Base-by-base conservation (phyloP, 257 asterid species). In the Ballota nigra region DNA sequence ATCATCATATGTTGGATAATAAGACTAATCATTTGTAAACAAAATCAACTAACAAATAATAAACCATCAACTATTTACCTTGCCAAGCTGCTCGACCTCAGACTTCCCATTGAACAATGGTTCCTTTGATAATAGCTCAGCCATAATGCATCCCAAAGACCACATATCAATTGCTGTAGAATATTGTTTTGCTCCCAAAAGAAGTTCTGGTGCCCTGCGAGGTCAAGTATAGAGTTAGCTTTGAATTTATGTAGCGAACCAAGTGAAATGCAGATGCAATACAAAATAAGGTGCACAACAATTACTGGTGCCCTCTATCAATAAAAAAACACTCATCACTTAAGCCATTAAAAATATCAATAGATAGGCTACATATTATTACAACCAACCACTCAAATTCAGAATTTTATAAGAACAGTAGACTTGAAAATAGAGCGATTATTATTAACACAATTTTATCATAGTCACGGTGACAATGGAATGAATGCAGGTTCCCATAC, bases 101-200 rank as follows among this genome's bases (percentile, higher is more conserved):
- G 87, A 61, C 73, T 86, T 84, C 66, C 98, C 98, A 61, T 81
- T 85, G 71, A 92, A 92, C 73, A 92, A 53, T 13, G 98, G 95
- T 75, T 76, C 86, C 77, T 84, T 87, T 4, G 86, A 81, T 56
- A 92, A 78, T 31, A 92, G 73, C 72, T 92, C 97, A 6, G 96
- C 96, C 96, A 92, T 89, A 49, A 92, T 88, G 78, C 98, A 92
- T n/a, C 98, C 98, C 62, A 90, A 62, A 1, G 98, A 92, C 98
- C 98, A 92, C 95, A 90, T 92, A 74, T 92, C 98, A 47, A 92
- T 87, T 68, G 97, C 97, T 5, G 96, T 90, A 24, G 98, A 88
- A 79, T 92, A 92, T 62, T 83, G 85, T 66, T 79, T 88, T 49
- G 91, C 87, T 76, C 98, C 98, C 83, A 92, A 79, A 6, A 92